Evolutionary conservation across 2,329 filamentous ascomycete species (phyloP).

Genomic region (Sporothrix phasma): DNA sequence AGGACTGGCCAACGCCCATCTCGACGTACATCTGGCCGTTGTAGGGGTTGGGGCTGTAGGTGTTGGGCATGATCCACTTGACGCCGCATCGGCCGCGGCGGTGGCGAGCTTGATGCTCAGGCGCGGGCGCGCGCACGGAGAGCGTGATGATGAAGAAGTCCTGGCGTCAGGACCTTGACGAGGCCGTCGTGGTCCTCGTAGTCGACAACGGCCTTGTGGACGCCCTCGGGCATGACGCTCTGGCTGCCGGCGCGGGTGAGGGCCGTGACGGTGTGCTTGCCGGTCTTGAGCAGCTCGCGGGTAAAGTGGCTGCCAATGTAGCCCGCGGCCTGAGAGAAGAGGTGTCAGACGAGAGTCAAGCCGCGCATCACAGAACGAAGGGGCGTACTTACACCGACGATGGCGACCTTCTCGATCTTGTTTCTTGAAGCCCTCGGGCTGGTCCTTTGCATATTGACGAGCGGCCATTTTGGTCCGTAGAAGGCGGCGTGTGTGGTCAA

Average conservation of each 20-base stretch:
- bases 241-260: slow-evolving; percentile 37
- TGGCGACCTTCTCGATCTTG: slow-evolving; percentile 21
- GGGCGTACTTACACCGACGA: slow-evolving; percentile 21
- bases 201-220: slow-evolving; percentile 33
- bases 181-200: slow-evolving; percentile 22
- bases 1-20: slow-evolving; percentile 19
- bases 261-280: slow-evolving; percentile 40
- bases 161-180: slow-evolving; percentile 16
- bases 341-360: neutral
- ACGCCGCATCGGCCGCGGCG: slow-evolving; percentile 34
- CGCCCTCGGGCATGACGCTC: slow-evolving; percentile 29
- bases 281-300: slow-evolving; percentile 20
- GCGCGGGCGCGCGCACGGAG: slow-evolving; percentile 23
- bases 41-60: slow-evolving; percentile 24
- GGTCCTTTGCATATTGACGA: slow-evolving; percentile 22
- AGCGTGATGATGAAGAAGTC: slow-evolving; percentile 21
- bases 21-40: slow-evolving; percentile 16
- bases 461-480: neutral
- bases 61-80: slow-evolving; percentile 37
- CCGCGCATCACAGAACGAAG: no score
- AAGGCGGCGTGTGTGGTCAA: neutral
- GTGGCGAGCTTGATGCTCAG: slow-evolving; percentile 31
- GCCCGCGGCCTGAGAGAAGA: slow-evolving; percentile 19
- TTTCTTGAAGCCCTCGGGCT: slow-evolving; percentile 24
- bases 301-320: slow-evolving; percentile 20